Conservation (phyloP, 352 stramenopile genomes). For the Phytophthora tentaculata region DNA sequence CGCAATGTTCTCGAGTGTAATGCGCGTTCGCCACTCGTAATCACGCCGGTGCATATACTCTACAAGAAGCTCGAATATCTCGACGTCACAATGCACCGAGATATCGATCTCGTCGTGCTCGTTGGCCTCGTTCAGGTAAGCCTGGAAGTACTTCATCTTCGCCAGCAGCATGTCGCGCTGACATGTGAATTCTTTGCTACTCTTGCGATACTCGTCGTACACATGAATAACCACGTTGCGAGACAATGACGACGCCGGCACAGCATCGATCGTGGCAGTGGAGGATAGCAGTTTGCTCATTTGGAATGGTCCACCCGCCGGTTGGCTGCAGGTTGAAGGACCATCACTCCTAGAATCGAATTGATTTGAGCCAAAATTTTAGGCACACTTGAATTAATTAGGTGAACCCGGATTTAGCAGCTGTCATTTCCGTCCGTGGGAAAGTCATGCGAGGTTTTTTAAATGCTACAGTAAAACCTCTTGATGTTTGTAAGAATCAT, state of each 20-base stretch:
- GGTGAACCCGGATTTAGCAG: background rate
- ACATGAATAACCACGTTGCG: constrained; percentile 89
- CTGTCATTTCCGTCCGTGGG: no score
- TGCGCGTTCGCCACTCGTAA: constrained; percentile 46
- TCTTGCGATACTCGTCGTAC: constrained; percentile 89
- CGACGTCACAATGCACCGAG: constrained; percentile 92
- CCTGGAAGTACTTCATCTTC: constrained; percentile 93
- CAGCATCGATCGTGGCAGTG: background rate
- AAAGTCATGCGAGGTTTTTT: constrained; percentile 36
- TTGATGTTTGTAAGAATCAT: constrained; percentile 15
- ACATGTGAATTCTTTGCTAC: constrained; percentile 88
- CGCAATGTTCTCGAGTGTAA: constrained; percentile 77
- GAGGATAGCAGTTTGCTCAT: constrained; percentile 13
- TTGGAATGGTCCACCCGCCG: constrained; percentile 11
- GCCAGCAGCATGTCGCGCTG: constrained; percentile 76
- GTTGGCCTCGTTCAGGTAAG: constrained; percentile 80
- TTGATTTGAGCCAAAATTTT: no score
- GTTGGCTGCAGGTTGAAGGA: constrained; percentile 33
- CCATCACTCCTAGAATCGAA: constrained; percentile 5
- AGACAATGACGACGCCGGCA: constrained; percentile 2
- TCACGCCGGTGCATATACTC: constrained; percentile 83
- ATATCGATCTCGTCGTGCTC: constrained; percentile 93
- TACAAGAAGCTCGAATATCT: constrained; percentile 93
- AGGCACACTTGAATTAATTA: background rate
- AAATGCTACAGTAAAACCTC: constrained; percentile 23